Conservation (phyloP, 2,329 filamentous ascomycete genomes). For the Pestalotiopsis sp. region DNA sequence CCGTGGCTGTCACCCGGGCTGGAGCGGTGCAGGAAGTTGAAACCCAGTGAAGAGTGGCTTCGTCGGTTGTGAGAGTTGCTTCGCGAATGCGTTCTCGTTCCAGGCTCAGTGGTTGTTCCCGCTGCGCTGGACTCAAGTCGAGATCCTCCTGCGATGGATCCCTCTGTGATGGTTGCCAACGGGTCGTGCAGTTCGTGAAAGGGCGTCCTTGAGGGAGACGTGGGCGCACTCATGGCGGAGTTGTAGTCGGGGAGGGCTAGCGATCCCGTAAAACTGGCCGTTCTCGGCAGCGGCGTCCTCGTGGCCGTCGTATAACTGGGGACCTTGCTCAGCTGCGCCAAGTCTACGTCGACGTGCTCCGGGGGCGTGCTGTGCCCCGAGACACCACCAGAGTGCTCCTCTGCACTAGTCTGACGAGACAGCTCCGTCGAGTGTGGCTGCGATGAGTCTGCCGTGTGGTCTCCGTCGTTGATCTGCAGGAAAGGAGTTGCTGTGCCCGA, state of each 20-base stretch:
- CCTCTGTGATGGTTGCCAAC: conserved; percentile 29
- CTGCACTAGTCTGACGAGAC: conserved; percentile 58
- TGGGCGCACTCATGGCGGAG: conserved; percentile 58
- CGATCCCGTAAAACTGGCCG: conserved; percentile 50
- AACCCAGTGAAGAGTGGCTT: conserved; percentile 20
- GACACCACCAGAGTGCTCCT: conserved; percentile 39
- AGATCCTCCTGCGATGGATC: conserved; percentile 6
- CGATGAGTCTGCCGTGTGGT: conserved; percentile 39
- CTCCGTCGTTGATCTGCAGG: conserved; percentile 36
- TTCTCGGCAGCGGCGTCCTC: conserved; percentile 59
- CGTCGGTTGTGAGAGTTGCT: conserved; percentile 20
- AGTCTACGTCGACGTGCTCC: conserved; percentile 56
- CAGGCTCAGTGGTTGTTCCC: conserved; percentile 5
- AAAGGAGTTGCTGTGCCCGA: conserved; percentile 47
- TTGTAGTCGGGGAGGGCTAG: conserved; percentile 67
- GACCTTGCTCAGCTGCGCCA: conserved; percentile 70
- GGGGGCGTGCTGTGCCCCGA: conserved; percentile 54
- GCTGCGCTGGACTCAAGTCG: not conserved
- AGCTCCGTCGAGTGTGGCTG: conserved; percentile 47
- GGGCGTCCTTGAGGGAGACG: conserved; percentile 44
- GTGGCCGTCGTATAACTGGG: conserved; percentile 79
- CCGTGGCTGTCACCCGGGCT: conserved; percentile 24
- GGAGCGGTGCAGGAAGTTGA: conserved; percentile 27
- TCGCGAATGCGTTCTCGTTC: conserved; percentile 19
- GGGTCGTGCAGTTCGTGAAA: conserved; percentile 27